phyloP scores from a whole-genome alignment of 805 yeast genomes.

The Candida caryicola region DNA sequence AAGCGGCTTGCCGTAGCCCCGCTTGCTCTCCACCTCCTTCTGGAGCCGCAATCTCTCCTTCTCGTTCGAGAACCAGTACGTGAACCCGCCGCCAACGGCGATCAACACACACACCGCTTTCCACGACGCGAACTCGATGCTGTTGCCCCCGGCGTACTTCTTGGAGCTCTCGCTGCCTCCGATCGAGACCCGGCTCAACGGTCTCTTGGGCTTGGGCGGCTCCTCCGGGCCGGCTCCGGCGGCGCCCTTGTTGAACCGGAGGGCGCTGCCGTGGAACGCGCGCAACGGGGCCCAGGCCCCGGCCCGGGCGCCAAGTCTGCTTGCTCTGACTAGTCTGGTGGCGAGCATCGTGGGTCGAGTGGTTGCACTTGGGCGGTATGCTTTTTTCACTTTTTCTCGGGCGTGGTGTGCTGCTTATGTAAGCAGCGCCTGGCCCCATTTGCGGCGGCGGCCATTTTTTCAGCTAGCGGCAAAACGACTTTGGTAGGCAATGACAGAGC shows the following conservation, averaged over 20 bases:
- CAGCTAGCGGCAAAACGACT: too few relatives aligned
- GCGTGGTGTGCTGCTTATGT: too few relatives aligned
- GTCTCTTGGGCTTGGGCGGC: constrained; percentile 41
- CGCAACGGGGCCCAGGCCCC: neutral
- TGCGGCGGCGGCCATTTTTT: too few relatives aligned
- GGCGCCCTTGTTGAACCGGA: constrained; percentile 1
- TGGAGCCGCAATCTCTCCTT: constrained; percentile 72
- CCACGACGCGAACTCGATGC: constrained; percentile 80
- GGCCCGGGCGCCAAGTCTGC: neutral
- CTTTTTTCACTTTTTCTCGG: too few relatives aligned
- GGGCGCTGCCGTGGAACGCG: neutral
- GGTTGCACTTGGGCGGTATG: too few relatives aligned
- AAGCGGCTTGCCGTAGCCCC: constrained; percentile 88
- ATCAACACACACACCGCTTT: constrained; percentile 70
- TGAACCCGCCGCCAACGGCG: constrained; percentile 67
- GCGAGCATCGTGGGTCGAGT: neutral
- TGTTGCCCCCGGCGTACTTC: constrained; percentile 35
- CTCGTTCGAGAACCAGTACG: constrained; percentile 70
- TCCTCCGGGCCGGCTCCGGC: constrained; percentile 1
- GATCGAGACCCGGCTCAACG: constrained; percentile 76
- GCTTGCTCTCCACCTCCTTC: constrained; percentile 77
- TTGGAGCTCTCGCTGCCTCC: constrained; percentile 50
- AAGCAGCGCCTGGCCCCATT: too few relatives aligned
- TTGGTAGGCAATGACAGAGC: too few relatives aligned
- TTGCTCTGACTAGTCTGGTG: neutral